Evolutionary conservation across 2,329 filamentous ascomycete species (phyloP).

Genomic region (Paraconiothyrium brasiliense): DNA sequence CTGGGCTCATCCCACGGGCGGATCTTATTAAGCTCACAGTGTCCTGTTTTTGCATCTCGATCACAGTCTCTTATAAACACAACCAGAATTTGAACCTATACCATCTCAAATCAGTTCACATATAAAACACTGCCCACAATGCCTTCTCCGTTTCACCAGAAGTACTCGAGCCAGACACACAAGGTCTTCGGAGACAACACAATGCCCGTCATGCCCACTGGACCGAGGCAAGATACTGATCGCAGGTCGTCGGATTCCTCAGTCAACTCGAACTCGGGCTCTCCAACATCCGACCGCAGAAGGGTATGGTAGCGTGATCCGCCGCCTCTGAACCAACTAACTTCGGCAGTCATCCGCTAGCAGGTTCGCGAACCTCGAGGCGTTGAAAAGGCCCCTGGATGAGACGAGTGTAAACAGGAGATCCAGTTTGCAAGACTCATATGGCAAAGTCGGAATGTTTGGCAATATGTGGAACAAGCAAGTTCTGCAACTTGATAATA

Average conservation of each 20-base stretch:
- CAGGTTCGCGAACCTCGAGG: conserved; percentile 43
- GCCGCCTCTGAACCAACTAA: conserved; percentile 15
- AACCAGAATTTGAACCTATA: neutral
- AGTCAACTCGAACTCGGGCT: conserved; percentile 30
- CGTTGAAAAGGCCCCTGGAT: conserved; percentile 46
- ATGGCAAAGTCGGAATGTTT: conserved; percentile 44
- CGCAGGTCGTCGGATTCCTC: conserved; percentile 45
- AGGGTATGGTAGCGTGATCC: conserved; percentile 30
- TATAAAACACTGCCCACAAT: conserved; percentile 26
- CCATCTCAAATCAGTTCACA: neutral
- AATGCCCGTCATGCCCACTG: conserved; percentile 44
- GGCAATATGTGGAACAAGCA: conserved; percentile 50
- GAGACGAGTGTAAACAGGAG: conserved; percentile 38
- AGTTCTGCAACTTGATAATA: neutral
- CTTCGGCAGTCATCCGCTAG: conserved; percentile 39
- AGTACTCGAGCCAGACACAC: conserved; percentile 48
- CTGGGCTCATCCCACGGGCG: conserved; percentile 14
- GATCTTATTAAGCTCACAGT: conserved; percentile 10
- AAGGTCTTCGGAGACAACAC: conserved; percentile 42
- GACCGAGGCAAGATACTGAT: conserved; percentile 42
- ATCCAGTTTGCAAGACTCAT: conserved; percentile 44
- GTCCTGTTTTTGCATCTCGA: conserved; percentile 20
- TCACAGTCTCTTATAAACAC: conserved; percentile 7
- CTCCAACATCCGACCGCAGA: conserved; percentile 36
- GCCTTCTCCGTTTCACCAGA: conserved; percentile 51